Base-by-base conservation (phyloP, 1,139 yeast genomes). In the Torulaspora globosa region DNA sequence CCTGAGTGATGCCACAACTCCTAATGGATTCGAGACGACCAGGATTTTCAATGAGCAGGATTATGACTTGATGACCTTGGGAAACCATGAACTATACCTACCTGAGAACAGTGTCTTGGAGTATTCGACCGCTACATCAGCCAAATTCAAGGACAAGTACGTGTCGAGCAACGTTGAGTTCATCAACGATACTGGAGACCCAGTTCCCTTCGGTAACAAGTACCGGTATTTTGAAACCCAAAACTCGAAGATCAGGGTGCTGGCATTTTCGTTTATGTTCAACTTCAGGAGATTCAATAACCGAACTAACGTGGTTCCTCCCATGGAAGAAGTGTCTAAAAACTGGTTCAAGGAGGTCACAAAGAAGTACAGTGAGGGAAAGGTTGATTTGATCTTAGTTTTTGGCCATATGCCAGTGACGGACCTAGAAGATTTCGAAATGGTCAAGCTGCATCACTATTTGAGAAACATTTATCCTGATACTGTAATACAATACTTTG, bases 81-180 rank as follows among this genome's bases (percentile, higher is more conserved):
- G 98, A 0, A 92, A 92, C 66, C 98, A 92, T 66, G 98, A 92
- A 60, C 73, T 92, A 36, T 92, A 92, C 63, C 70, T 73, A n/a
- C 80, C 78, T 59, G 83, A 78, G 15, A 79, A 81, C 38, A 78
- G 94, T 4, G 60, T 67, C 30, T 79, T 77, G 56, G 97, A 92
- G 62, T 79, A 82, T 33, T 58, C 70, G 18, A 71, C 88, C 14
- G 82, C 78, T 1, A 70, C 73, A 0, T 74, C 74, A 39, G 36
- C 51, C 1, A 62, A 62, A 42, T 88, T 73, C 63, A 80, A 80
- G 2, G 84, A 82, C 8, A 72, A 74, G 37, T 92, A 86, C 60
- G 76, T 92, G 19, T 76, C 83, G 19, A 82, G 95, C 28, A 92
- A 92, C 60, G 97, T 92, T 15, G 95, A 89, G 49, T 79, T 77